phyloP scores from a whole-genome alignment of 345 rosid species.

The Mercurialis annua region DNA sequence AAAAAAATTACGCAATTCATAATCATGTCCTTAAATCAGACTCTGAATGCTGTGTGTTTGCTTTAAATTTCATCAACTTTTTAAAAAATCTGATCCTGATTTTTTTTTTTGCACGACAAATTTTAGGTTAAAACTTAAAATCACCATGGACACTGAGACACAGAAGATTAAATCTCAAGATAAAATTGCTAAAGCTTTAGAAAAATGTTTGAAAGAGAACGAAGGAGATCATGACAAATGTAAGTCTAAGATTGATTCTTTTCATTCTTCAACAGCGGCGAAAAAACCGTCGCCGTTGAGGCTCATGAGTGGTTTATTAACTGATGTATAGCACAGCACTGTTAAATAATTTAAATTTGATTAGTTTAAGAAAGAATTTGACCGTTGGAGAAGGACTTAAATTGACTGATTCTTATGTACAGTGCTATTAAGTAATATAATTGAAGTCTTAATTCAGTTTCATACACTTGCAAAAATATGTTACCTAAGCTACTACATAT shows the following conservation, averaged over 20 bases:
- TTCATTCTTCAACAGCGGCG: slow-evolving; percentile 20
- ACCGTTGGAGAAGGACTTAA: neutral
- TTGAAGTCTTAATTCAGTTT: slow-evolving; percentile 3
- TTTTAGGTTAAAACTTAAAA: neutral
- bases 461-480: neutral
- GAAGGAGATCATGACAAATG: slow-evolving; percentile 37
- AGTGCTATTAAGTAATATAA: slow-evolving; percentile 3
- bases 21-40: too few species aligned
- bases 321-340: slow-evolving; percentile 28
- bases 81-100: too few species aligned
- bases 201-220: slow-evolving; percentile 39
- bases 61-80: too few species aligned
- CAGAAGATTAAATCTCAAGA: slow-evolving; percentile 20
- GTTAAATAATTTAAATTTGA: neutral
- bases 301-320: slow-evolving; percentile 33
- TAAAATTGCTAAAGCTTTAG: slow-evolving; percentile 21
- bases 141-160: slow-evolving; percentile 23
- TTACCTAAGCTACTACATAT: neutral
- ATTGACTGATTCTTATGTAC: neutral
- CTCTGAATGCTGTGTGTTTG: too few species aligned
- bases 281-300: slow-evolving; percentile 10
- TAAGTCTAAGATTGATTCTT: slow-evolving; percentile 38
- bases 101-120: neutral
- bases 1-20: too few species aligned
- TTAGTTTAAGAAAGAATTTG: neutral